Conservation (phyloP, 345 rosid species). For the Carallia brachiata region DNA sequence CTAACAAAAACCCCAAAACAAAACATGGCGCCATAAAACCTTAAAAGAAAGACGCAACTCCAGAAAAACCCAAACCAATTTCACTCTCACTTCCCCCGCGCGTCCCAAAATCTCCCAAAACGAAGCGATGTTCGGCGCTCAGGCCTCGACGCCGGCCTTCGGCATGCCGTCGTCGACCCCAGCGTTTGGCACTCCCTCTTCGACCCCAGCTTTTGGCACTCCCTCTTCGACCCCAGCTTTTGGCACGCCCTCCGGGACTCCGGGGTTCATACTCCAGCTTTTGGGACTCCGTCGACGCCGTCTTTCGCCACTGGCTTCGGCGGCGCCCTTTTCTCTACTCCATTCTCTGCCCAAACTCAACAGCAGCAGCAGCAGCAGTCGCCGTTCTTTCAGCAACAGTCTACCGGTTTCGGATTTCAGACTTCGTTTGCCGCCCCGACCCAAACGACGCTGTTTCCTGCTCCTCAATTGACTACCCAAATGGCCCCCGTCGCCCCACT, state of each 20-base stretch:
- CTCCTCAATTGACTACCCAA: constrained; percentile 84
- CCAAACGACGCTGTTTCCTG: constrained; percentile 42
- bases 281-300: constrained; percentile 50
- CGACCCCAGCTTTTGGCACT: constrained; percentile 42
- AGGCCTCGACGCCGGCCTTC: constrained; percentile 47
- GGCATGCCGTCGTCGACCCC: constrained; percentile 44
- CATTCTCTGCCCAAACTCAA: constrained; percentile 65
- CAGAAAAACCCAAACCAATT: no score
- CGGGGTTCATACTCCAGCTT: constrained; percentile 52
- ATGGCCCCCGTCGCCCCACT: constrained; percentile 97
- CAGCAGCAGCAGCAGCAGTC: constrained; percentile 40
- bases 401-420: constrained; percentile 57
- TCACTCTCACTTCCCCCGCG: background rate
- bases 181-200: constrained; percentile 48
- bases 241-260: constrained; percentile 45
- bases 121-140: constrained; percentile 13
- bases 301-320: constrained; percentile 64
- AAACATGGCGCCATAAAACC: no score
- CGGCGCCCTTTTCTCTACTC: constrained; percentile 66
- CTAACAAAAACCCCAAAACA: no score
- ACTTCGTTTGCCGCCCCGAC: constrained; percentile 33
- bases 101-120: background rate
- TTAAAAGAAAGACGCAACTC: no score
- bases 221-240: constrained; percentile 21
- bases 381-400: constrained; percentile 38